Evolutionary conservation across 805 yeast genomes (phyloP), one percentile per base, ranked within the genome.

Genomic region (Brettanomyces anomalus): DNA sequence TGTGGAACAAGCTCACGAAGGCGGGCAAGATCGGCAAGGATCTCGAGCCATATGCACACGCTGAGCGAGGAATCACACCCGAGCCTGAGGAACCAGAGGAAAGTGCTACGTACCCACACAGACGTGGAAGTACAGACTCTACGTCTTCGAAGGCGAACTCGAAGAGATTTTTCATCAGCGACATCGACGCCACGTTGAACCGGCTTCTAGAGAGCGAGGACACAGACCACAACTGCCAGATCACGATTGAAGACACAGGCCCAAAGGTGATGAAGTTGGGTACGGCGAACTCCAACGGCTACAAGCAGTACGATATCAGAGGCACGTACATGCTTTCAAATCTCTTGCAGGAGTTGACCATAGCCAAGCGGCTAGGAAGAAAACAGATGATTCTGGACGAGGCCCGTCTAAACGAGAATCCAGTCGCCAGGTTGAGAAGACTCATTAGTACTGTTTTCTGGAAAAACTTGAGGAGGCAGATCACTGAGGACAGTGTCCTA

Each of bases 271-370:
- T 85, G 46, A 74, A 76, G 51, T 67, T 85, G 13, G 93, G 93
- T 7, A 86, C 97, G 2, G 86, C 81, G 32, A 84, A 85, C 56
- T 86, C 95, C 3, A 77, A 79, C 53, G 97, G 96, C 1, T 85
- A 64, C 64, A 79, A 76, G 33, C 80, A 76, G 51, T 74, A 74
- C 43, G 85, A 81, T 46, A 72, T 88, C 43, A 67, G 95, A 46
- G 97, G 97, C 3, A 88, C 96, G 0, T 88, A 88, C 56, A 84
- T 84, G 89, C 65, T 88, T 39, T 81, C 93, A 0, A 89, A 89
- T 60, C 63, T 89, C 33, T 68, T 88, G 43, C 96, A 88, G 64
- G 97, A 88, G 61, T 68, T 88, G 49, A 86, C 96, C 0, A 78
- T 87, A 47, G 96, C 96, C 13, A 77, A 84, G 56, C 67, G 83